phyloP scores from a whole-genome alignment of 2,329 filamentous ascomycete species.

The Aspergillus versicolor region DNA sequence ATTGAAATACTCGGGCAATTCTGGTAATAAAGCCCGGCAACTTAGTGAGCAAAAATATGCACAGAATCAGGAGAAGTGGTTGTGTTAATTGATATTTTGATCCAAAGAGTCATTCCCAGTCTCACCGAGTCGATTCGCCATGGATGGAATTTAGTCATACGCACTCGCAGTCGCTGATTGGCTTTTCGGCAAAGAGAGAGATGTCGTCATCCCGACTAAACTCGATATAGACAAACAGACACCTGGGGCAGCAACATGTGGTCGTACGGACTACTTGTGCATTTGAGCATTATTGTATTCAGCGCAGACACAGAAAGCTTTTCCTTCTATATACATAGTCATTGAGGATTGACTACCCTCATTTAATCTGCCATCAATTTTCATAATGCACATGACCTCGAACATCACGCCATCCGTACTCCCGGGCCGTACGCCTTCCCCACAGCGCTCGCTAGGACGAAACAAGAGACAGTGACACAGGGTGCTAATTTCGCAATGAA shows the following conservation, averaged over 20 bases:
- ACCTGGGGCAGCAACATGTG: constrained; percentile 7
- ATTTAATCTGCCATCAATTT: constrained; percentile 4
- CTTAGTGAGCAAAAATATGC: neutral
- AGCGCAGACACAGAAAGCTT: neutral
- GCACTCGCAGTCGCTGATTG: constrained; percentile 11
- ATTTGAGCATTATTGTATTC: no score
- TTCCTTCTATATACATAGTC: constrained; percentile 10
- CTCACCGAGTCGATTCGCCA: constrained; percentile 6
- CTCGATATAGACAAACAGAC: neutral
- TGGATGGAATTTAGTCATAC: constrained; percentile 15
- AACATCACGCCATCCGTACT: neutral
- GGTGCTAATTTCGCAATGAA: neutral
- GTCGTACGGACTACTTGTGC: neutral
- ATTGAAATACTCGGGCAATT: neutral
- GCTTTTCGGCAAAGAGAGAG: constrained; percentile 7
- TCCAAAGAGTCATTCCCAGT: constrained; percentile 13
- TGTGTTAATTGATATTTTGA: constrained; percentile 12
- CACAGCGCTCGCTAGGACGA: neutral
- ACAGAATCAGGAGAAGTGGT: constrained; percentile 4
- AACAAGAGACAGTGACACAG: neutral
- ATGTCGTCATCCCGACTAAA: constrained; percentile 21
- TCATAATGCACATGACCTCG: constrained; percentile 8
- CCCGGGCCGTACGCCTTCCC: constrained; percentile 3
- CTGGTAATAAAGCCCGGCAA: neutral
- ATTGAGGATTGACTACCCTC: neutral